Evolutionary conservation across 179 eudicot species (phyloP), one percentile per base, ranked within the genome.

Genomic region (Gypsophila paniculata): DNA sequence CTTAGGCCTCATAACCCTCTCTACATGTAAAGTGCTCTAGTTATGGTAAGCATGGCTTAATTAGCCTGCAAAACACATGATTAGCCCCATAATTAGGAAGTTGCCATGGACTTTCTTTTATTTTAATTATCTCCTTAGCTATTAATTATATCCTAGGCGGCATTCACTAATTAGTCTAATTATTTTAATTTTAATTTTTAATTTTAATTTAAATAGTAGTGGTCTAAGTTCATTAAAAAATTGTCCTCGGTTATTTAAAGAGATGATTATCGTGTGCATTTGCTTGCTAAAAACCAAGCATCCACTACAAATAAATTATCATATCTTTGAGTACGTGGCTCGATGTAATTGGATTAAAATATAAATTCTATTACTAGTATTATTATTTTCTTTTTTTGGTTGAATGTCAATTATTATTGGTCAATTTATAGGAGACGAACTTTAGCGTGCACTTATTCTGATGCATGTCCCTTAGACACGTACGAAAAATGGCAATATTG

Each of bases 31-130:
- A 59, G 67, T 26, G 21, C 53, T 26, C 5, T 8, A 4, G 26
- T 14, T 21, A 54, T 68, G 74, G 70, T 13, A 9, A 12, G 36
- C 34, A 59, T 61, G 61, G 64, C 52, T 63, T 81, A 80, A 78
- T 79, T 54, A 25, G 64, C 65, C 72, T 78, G 65, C 74, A 52
- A 51, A 72, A 69, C 76, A 73, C 84, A 84, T 82, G 42, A 80
- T 86, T 80, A 84, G 55, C 63, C 83, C 83, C 86, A 83, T 83
- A 51, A 62, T 75, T 76, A 73, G 81, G 80, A 82, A 77, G 29
- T 44, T 75, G 69, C 76, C 65, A 39, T 60, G 23, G 39, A 7
- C 67, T 60, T 71, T 49, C 53, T 46, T 71, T 71, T 26, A 58
- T n/a, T 29, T 29, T 1, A 29, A 29, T 29, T 29, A 29, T 29